Percentiles rank a stretch among this genome's conserved stretches.
These are phyloP conservation scores for Phytophthora fragariaefolia DNA, from an alignment of 352 stramenopile genomes.

Conservation along the genomic window DNA sequence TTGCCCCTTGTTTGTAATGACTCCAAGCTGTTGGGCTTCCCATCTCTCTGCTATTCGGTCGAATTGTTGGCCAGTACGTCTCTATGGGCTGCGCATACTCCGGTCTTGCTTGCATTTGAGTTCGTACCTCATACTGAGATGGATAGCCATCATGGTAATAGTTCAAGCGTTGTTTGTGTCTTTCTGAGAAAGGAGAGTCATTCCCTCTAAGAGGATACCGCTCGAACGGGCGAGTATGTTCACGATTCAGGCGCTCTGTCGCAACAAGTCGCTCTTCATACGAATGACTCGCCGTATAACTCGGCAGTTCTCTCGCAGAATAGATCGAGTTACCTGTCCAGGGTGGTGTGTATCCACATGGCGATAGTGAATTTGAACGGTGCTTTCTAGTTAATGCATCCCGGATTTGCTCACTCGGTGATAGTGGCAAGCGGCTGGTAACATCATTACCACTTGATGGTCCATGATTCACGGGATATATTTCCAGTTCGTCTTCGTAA, in stretches of 20 bases:
- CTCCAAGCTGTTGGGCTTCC: conserved; percentile 15
- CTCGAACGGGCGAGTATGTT: conserved; percentile 25
- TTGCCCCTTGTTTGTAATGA: conserved; percentile 13
- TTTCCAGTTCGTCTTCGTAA: conserved; percentile 21
- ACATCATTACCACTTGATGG: conserved; percentile 20
- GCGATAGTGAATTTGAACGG: conserved; percentile 32
- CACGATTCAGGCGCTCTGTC: conserved; percentile 49
- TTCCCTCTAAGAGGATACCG: conserved; percentile 14
- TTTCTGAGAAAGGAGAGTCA: conserved; percentile 18
- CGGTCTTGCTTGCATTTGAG: conserved; percentile 11
- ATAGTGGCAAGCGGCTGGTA: conserved; percentile 42
- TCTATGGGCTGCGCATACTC: conserved; percentile 21
- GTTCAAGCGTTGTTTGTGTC: conserved; percentile 16
- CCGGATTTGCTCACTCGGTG: conserved; percentile 62
- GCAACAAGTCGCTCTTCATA: conserved; percentile 34
- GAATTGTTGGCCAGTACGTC: conserved; percentile 12
- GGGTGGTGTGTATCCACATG: conserved; percentile 4
- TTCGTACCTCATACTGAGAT: conserved; percentile 18
- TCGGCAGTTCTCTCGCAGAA: conserved; percentile 44
- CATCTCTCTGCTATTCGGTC: background rate
- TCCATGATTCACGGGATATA: conserved; percentile 20
- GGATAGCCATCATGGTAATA: conserved; percentile 19
- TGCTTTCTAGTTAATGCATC: conserved; percentile 55
- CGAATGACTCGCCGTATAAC: conserved; percentile 22
- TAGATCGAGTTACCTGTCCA: conserved; percentile 27